Evolutionary conservation across 768 basidiomycete genomes (phyloP), one percentile per base, ranked within the genome.

Genomic region (Leccinellum luteum): DNA sequence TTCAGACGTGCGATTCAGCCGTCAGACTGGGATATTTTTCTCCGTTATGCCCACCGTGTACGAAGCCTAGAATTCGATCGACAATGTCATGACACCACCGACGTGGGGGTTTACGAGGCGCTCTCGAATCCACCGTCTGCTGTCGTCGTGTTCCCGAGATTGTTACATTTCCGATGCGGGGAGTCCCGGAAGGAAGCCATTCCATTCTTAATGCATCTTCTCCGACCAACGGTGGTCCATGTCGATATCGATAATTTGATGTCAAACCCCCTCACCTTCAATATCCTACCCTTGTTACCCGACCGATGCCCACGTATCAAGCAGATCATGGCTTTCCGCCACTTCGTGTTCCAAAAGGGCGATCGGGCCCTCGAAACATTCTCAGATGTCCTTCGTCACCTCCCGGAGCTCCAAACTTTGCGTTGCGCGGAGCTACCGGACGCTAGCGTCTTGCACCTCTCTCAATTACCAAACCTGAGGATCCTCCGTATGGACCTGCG

Each of bases 11-110:
- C 60, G 2, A 60, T 71, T 60, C 48, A 48, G 2, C 56, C 52
- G 23, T 63, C 67, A 14, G 69, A 71, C 47, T 71, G 69, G 69
- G 59, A 69, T 8, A 34, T 69, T 50, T 71, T 71, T 51, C 63
- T 68, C 23, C 57, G 67, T 19, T 71, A 73, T 48, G 44, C 69
- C 17, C 65, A 60, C 27, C 65, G 71, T 19, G 69, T 71, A 6
- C 71, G 69, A 30, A 73, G 66, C n/a, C 52, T 70, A 45, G 68
- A 68, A 52, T 72, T 68, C 32, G 69, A 72, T 58, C 64, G 69
- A 1, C 65, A 65, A n/a, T 69, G 67, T 38, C 38, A 56, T 4
- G 49, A 51, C 17, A 70, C 66, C 3, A 70, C 68, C 1, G 60
- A 70, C 43, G 47, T 48, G 2, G 58, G 49, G 17, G 68, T 70